Evolutionary conservation across 352 stramenopile species (phyloP), one percentile per base, ranked within the genome.

Genomic region (Globisporangium lucens): DNA sequence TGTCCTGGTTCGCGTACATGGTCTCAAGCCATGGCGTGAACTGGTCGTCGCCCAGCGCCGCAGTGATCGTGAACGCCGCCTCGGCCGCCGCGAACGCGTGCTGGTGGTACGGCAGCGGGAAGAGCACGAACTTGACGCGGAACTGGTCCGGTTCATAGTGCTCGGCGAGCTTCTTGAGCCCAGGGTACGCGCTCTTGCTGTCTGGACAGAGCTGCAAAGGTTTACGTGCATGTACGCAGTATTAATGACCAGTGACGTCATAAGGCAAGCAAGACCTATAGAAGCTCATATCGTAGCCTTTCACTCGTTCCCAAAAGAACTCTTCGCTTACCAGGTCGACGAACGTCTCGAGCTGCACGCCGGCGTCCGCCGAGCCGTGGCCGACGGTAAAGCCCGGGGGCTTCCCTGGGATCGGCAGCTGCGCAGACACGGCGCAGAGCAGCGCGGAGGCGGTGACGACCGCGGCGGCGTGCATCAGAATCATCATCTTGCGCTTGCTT

Each of bases 341-440:
- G 66, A 90, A 95, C 27, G 83, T 87, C 75, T 95, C 87, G 47
- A 95, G 80, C 69, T 95, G 87, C 36, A 95, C 80, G 36, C 79
- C 75, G 2, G 87, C 87, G 17, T 80, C 67, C 5, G 83, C 78
- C 13, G 47, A 73, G 6, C 87, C 84, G 2, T 77, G 55, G 15
- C 82, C 81, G 20, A 89, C 65, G 1, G 80, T 87, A 61, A 93
- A 93, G 0, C 87, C 87, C 24, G 82, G 82, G 1, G 78, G 85
- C 46, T 79, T 80, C 15, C 72, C 68, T 15, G 83, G 87, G 61
- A 93, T 84, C n/a, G 77, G 75, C 12, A 91, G 73, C 65, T 91
- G 83, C 46, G 78, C 80, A 20, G 63, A 58, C 51, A 49, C 56
- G 41, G 65, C 36, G 12, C 22, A 53, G 10, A 73, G 10, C 22